Evolutionary conservation across 1,284 basidiomycete genomes (phyloP), one percentile per base, ranked within the genome.

Genomic region (Apiotrichum laibachii): DNA sequence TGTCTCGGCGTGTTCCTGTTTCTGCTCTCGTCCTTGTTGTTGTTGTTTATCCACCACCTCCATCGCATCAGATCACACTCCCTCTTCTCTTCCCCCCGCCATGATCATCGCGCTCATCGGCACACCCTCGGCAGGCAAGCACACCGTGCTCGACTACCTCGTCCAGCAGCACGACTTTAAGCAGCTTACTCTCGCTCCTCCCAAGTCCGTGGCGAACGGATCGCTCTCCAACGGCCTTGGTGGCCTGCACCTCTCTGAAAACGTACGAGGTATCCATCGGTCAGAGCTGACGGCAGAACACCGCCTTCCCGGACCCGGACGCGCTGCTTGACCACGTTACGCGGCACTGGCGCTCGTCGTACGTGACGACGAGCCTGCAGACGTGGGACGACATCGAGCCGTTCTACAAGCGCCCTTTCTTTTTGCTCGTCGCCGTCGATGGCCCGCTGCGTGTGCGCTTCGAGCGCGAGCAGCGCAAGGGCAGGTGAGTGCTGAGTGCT

Each of bases 71-170:
- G 4, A 31, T 26, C 22, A 35, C 35, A 53, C 42, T 5, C 19
- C 18, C n/a, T 12, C 31, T 11, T 9, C n/a, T 12, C 34, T 18
- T 16, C 10, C 16, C 6, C 26, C 22, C 19, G 48, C 43, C 52
- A 79, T 91, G 89, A 86, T 97, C 72, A 86, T 99, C 68, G 87
- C 89, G 13, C 84, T 99, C 57, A 82, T 96, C 40, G 95, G 95
- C 16, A 88, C 92, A 0, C 85, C 85, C 2, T 85, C 81, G 37
- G 83, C 92, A 6, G 95, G 95, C 21, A 96, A 93, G 77, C 82
- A 86, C 12, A 84, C 85, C 0, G 81, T 97, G 16, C 83, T 88
- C 54, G 79, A 86, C 15, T 93, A 89, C 72, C 84, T 98, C 16
- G 79, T 86, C 22, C 57, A 70, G 11, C 63, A 72, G 31, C 79